Percentiles rank a stretch among this genome's conserved stretches.
These are phyloP conservation scores for Paramecium sexaurelia DNA, from an alignment of 73 alveolate species.

Conservation along the genomic window DNA sequence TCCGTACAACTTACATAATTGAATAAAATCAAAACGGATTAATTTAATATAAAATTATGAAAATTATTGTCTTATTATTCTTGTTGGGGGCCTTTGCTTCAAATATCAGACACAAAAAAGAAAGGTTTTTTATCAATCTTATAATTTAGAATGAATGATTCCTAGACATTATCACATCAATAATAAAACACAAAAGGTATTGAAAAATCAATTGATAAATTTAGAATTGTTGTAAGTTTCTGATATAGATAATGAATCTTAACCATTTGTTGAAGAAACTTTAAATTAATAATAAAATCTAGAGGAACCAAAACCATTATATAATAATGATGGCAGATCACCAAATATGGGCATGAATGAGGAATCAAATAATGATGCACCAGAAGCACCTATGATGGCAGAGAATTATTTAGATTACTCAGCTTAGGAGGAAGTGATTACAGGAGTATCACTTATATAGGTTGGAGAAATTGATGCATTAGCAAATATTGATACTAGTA, in stretches of 20 bases:
- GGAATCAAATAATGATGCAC: background rate
- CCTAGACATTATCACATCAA: background rate
- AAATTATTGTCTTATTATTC: slow-evolving; percentile 5
- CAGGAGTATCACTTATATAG: background rate
- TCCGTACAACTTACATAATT: background rate
- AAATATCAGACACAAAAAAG: slow-evolving; percentile 1
- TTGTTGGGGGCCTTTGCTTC: slow-evolving; percentile 27
- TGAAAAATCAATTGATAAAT: background rate
- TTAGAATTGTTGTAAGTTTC: background rate
- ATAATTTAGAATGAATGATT: background rate
- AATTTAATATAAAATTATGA: background rate
- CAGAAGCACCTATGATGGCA: slow-evolving; percentile 38
- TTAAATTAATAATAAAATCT: background rate
- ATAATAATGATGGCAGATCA: slow-evolving; percentile 39
- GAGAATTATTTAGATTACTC: background rate
- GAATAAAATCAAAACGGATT: slow-evolving; percentile 45
- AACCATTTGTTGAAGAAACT: background rate
- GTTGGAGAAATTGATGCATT: slow-evolving; percentile 27
- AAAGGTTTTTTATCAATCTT: background rate
- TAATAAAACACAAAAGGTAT: background rate
- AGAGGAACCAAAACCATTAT: slow-evolving; percentile 6
- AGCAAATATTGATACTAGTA: slow-evolving; percentile 22
- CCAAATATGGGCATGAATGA: slow-evolving; percentile 23
- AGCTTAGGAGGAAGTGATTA: background rate
- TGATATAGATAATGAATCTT: background rate